Conservation (phyloP, 768 basidiomycete genomes). For the Rhizopogon roseolus region DNA sequence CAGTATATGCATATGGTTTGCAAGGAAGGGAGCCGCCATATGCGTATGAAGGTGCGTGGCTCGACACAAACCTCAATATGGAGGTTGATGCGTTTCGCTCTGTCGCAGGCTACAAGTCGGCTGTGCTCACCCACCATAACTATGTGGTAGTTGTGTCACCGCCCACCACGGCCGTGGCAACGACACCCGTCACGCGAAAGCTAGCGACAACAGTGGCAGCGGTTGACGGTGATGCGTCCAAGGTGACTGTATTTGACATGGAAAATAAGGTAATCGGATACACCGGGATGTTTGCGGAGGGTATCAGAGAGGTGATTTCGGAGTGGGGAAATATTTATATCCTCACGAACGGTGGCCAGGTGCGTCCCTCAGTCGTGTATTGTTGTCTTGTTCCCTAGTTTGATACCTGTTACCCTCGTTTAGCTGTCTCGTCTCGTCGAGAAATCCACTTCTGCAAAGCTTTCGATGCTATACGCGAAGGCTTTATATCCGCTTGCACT, state of each 20-base stretch:
- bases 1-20: constrained; percentile 78
- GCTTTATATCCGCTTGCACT: constrained; percentile 78
- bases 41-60: constrained; percentile 79
- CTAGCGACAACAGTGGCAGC: constrained; percentile 15
- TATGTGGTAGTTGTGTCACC: constrained; percentile 91
- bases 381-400: not conserved
- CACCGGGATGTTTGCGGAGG: constrained; percentile 73
- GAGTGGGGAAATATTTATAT: constrained; percentile 81
- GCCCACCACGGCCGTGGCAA: constrained; percentile 61
- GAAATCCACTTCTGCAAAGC: constrained; percentile 77
- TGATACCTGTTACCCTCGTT: not conserved
- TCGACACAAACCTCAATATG: not conserved
- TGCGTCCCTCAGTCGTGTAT: constrained; percentile 26
- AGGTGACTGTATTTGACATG: constrained; percentile 84
- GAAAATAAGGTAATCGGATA: constrained; percentile 91
- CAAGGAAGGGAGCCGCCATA: constrained; percentile 83
- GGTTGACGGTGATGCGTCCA: constrained; percentile 58
- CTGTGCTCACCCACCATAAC: constrained; percentile 71
- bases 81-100: not conserved
- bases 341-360: constrained; percentile 73
- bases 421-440: constrained; percentile 69
- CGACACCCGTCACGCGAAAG: constrained; percentile 48
- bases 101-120: constrained; percentile 46
- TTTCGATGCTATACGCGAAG: constrained; percentile 80
- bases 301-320: constrained; percentile 78